Evolutionary conservation across 768 basidiomycete species (phyloP).

Genomic region (Dacryopinax primogenitus): DNA sequence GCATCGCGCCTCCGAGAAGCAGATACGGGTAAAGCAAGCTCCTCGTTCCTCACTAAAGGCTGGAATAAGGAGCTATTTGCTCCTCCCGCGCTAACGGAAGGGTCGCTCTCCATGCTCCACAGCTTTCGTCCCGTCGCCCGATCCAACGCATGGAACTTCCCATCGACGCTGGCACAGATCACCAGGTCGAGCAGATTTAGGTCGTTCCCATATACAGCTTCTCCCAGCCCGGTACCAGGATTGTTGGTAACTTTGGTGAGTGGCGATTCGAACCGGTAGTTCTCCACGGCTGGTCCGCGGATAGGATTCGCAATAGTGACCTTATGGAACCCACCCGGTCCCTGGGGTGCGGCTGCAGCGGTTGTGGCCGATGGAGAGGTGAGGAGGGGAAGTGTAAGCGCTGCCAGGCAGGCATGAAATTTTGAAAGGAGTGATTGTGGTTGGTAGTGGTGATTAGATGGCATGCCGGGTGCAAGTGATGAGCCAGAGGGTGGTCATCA

Average conservation of each 20-base stretch:
- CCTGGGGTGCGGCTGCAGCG: background rate
- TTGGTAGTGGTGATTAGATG: conserved; percentile 5
- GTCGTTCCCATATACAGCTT: conserved; percentile 26
- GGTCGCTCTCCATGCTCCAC: conserved; percentile 69
- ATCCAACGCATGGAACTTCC: conserved; percentile 87
- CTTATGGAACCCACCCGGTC: background rate
- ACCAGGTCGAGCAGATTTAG: conserved; percentile 67
- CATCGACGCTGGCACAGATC: conserved; percentile 85
- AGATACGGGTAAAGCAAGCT: conserved; percentile 32
- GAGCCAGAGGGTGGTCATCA: background rate
- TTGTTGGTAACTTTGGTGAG: background rate
- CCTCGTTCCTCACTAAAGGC: conserved; percentile 62
- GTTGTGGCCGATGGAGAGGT: background rate
- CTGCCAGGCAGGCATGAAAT: conserved; percentile 4
- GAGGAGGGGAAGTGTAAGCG: background rate
- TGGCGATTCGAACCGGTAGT: conserved; percentile 4
- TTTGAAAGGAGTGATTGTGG: conserved; percentile 4
- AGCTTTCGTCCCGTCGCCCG: conserved; percentile 65
- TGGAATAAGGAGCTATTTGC: conserved; percentile 35
- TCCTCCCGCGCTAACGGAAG: conserved; percentile 14
- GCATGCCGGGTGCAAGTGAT: background rate
- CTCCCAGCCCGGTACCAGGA: background rate
- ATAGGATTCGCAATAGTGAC: conserved; percentile 2
- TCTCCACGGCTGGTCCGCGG: background rate
- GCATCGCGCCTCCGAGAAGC: conserved; percentile 45